Evolutionary conservation across 202 grass and related monocot genomes (phyloP).

Genomic region (Zoysia matrella): DNA sequence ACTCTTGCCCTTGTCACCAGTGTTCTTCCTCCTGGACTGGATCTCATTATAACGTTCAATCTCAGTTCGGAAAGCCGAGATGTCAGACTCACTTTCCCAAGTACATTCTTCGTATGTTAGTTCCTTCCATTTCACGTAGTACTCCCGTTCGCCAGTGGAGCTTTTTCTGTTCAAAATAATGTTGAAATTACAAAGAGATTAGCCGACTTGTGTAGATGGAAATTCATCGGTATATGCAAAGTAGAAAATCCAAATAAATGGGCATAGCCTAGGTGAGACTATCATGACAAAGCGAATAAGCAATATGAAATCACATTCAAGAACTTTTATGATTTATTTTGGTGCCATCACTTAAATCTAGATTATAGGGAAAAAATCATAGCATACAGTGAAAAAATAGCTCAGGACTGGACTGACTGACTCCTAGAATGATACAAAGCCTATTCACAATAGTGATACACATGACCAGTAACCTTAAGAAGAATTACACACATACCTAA

Average conservation of each 20-base stretch:
- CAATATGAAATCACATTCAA: conserved; percentile 30
- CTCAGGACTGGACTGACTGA: neutral
- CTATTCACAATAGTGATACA: neutral
- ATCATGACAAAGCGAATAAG: conserved; percentile 21
- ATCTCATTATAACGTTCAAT: conserved; percentile 81
- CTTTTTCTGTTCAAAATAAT: conserved; percentile 60
- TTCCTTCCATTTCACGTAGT: conserved; percentile 98
- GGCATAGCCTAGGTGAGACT: conserved; percentile 4
- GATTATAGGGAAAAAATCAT: conserved; percentile 25
- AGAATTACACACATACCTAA: conserved; percentile 10
- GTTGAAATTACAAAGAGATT: conserved; percentile 33
- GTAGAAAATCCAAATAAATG: conserved; percentile 27
- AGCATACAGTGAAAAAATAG: conserved; percentile 15
- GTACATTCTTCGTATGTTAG: conserved; percentile 97
- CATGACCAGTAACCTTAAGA: conserved; percentile 5
- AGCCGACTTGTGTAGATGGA: conserved; percentile 26
- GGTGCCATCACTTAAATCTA: neutral
- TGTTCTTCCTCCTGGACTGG: conserved; percentile 67
- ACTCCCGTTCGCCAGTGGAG: conserved; percentile 58
- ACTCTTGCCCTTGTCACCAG: no score
- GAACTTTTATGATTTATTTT: conserved; percentile 13
- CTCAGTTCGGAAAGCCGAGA: conserved; percentile 80
- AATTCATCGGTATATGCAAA: conserved; percentile 19
- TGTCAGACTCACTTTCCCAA: conserved; percentile 87
- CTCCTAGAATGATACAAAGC: neutral